Base-by-base conservation (phyloP, 805 yeast genomes). In the Starmera dryadoides region DNA sequence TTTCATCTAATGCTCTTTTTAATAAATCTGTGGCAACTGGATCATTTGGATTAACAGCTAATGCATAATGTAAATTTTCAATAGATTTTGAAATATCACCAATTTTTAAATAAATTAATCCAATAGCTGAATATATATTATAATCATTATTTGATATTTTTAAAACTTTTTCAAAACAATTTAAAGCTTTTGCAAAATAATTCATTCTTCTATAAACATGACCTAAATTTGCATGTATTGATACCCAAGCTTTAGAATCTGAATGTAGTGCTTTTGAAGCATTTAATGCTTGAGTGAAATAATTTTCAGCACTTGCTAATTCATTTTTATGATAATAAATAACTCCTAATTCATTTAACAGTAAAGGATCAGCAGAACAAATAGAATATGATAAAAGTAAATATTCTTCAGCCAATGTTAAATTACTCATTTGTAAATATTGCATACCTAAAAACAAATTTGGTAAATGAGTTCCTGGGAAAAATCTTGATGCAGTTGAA, bases 361-460 rank as follows among this genome's bases (percentile, higher is more conserved):
- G 62, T 36, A 91, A 62, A 3, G 99, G 98, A 59, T 93, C 98
- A 4, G 76, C 68, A 18, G 84, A 79, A 59, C 96, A 89, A 3
- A 88, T 76, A 17, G 78, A 77, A 49, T 77, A 80, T 1, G 97
- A 75, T 4, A 89, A 74, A 41, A 69, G 63, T 22, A 93, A 70
- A 53, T 89, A 93, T 57, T 91, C 97, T 49, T 85, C 89, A 0
- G 98, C 87, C 39, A 93, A 64, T 6, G 80, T 73, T 35, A 85
- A 67, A 49, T 89, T 88, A 56, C 81, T 82, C 79, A 91, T 83
- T 43, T 86, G 88, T 49, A 88, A 64, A 58, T 93, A 91, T 64
- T 93, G 98, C 96, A 93, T 93, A 1, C 98, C 99, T 30, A 93
- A 67, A 52, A 86, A 91, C 42, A 93, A 63, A 52, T 84, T 79